Base-by-base conservation (phyloP, 805 yeast genomes). In the Scheffersomyces coipomensis region DNA sequence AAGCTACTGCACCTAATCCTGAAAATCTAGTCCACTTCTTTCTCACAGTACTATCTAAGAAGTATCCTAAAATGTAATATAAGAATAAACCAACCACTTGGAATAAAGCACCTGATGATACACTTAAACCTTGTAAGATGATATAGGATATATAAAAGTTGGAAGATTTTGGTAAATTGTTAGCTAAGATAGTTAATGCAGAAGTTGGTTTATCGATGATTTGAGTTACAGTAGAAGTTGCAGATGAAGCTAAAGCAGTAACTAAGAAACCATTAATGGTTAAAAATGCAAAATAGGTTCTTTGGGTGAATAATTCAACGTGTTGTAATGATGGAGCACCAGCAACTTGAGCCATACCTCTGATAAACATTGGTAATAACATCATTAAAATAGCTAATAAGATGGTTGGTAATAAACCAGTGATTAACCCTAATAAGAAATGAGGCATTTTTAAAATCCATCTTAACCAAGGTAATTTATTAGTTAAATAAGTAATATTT, bases 371-470 rank as follows among this genome's bases (percentile, higher is more conserved):
- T 4, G 99, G 98, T 31, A 90, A 82, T 34, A 93, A 62, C 39
- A 86, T 75, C 95, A 89, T 89, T 60, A 91, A 78, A 23, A 90
- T 59, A 2, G 96, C 79, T 59, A 93, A 75, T 44, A 86, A 67
- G 44, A 91, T 71, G 21, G 95, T 78, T 44, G 99, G 99, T 45
- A 91, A 72, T 53, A 90, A 66, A 58, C 91, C 90, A 10, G 97
- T 89, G 44, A 91, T 81, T 35, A 91, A 56, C 68, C 99, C 99
- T 64, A 83, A 68, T 25, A 91, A 57, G 8, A 66, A 70, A 0
- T 45, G 23, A 11, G 97, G 97, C 68, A 90, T 70, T 38, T 85
- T 80, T 56, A 83, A 68, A 51, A 91, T 76, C 65, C 88, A 93
- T 29, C 73, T 63, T 56, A 91, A 75, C 71, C 87, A 93, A 7